Percentiles rank a stretch among this genome's conserved stretches.
phyloP scores from a whole-genome alignment of 208 protist species.

The Crithidia bombi region DNA sequence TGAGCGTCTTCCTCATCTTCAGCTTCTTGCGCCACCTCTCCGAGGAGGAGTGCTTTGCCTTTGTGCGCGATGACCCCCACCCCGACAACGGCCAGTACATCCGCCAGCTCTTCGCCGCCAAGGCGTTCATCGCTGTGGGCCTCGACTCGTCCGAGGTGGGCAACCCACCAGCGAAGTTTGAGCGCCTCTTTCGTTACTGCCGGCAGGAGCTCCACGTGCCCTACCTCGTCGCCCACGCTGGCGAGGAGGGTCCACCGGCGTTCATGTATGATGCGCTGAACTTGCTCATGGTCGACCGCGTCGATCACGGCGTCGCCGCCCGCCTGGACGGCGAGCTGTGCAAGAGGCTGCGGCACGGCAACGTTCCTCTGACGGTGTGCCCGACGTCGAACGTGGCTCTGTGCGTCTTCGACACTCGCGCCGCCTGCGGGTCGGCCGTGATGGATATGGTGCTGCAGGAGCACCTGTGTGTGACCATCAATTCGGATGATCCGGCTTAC shows the following conservation, averaged over 20 bases:
- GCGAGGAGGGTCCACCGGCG: constrained; percentile 55
- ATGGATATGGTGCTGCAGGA: constrained; percentile 36
- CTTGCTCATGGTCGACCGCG: constrained; percentile 45
- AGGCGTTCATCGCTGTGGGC: constrained; percentile 52
- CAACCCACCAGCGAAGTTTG: constrained; percentile 60
- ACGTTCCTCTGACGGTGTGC: constrained; percentile 58
- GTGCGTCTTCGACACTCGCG: constrained; percentile 37
- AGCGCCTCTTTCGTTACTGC: constrained; percentile 51
- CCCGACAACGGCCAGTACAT: constrained; percentile 41
- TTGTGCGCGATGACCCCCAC: constrained; percentile 36
- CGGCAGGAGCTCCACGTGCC: constrained; percentile 45
- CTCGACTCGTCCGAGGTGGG: constrained; percentile 52
- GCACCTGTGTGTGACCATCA: constrained; percentile 51
- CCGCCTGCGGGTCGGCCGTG: constrained; percentile 27
- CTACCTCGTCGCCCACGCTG: constrained; percentile 51
- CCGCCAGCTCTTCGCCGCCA: constrained; percentile 43
- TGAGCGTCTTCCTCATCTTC: constrained; percentile 47
- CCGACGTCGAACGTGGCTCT: constrained; percentile 60
- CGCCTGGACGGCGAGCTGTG: constrained; percentile 35
- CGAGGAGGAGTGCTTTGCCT: constrained; percentile 47
- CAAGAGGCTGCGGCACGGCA: constrained; percentile 19
- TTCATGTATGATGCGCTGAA: constrained; percentile 39
- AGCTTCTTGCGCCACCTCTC: constrained; percentile 52
- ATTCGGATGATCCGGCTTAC: constrained; percentile 71
- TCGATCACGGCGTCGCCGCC: constrained; percentile 54